phyloP scores from a whole-genome alignment of 129 eudicot genomes.

The Flaveria robusta region DNA sequence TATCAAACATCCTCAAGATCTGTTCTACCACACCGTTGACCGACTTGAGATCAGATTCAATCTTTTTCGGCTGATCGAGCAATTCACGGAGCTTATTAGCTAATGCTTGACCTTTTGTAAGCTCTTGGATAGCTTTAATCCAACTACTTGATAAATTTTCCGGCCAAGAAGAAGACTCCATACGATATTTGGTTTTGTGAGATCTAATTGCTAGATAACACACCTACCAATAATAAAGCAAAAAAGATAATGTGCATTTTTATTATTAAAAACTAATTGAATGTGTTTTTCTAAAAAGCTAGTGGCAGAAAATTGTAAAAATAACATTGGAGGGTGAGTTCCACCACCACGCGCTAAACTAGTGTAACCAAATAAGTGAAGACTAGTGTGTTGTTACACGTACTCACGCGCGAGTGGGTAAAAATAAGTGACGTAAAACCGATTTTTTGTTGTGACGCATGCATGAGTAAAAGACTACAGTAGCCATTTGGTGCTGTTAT shows the following conservation, averaged over 20 bases:
- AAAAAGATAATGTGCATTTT: neutral
- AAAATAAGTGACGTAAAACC: slow-evolving; percentile 9
- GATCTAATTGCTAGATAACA: neutral
- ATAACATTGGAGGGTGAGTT: slow-evolving; percentile 5
- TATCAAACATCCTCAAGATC: slow-evolving; percentile 23
- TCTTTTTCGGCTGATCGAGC: neutral
- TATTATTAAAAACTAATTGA: neutral
- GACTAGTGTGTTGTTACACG: neutral
- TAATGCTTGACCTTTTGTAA: slow-evolving; percentile 32
- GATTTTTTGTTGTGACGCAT: slow-evolving; percentile 9
- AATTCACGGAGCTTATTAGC: slow-evolving; percentile 18
- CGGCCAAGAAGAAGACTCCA: slow-evolving; percentile 28
- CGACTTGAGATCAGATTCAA: neutral
- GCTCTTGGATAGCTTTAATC: slow-evolving; percentile 25
- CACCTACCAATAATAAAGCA: slow-evolving; percentile 22
- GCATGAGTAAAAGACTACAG: neutral
- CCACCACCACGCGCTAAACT: slow-evolving; percentile 27
- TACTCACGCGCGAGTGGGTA: neutral
- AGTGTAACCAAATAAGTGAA: no score
- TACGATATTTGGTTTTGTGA: neutral
- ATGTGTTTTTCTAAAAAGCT: neutral
- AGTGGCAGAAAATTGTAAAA: neutral
- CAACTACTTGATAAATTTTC: slow-evolving; percentile 20
- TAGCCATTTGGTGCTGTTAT: no score
- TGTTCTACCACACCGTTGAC: slow-evolving; percentile 21